A percentile compares a stretch with the other conserved stretches of the same genome.
Conservation (phyloP, 495 filamentous ascomycete genomes). For the Chaetomium tenue region DNA sequence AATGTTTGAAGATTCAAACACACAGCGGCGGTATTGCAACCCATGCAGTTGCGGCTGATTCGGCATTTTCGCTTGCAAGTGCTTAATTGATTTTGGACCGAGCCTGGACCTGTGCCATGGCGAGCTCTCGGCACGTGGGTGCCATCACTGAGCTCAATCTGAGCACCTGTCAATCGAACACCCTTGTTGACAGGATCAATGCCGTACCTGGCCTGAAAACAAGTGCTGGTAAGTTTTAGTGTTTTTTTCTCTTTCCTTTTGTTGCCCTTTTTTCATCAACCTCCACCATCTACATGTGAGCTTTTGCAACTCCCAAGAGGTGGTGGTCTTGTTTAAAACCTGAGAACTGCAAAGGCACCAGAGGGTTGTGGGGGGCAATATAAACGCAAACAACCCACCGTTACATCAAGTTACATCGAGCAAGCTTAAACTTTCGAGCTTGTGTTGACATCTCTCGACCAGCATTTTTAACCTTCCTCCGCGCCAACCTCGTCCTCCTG, state of each 20-base stretch:
- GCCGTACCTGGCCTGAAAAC: constrained; percentile 51
- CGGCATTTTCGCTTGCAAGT: not conserved
- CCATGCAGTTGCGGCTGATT: constrained; percentile 5
- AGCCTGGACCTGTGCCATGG: constrained; percentile 34
- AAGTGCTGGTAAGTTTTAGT: constrained; percentile 45
- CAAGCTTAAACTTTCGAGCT: not conserved
- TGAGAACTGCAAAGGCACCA: not conserved
- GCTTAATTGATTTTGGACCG: not conserved
- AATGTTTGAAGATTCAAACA: not conserved
- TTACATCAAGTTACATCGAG: constrained; percentile 7
- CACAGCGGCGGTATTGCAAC: constrained; percentile 6
- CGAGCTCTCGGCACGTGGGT: constrained; percentile 34
- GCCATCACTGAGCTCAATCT: constrained; percentile 48
- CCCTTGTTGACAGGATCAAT: constrained; percentile 48
- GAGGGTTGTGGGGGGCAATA: not conserved
- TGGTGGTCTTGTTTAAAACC: constrained; percentile 3
- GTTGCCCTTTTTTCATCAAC: not conserved
- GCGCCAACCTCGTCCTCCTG: constrained; percentile 55
- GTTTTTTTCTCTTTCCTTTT: constrained; percentile 1
- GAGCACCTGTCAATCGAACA: constrained; percentile 42
- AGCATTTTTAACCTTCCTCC: constrained; percentile 59
- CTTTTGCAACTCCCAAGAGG: no score
- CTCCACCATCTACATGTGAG: no score
- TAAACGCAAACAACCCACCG: constrained; percentile 3
- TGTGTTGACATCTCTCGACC: constrained; percentile 15